Evolutionary conservation across 1,139 yeast species (phyloP).

Genomic region (Saccharomyces hybrid): DNA sequence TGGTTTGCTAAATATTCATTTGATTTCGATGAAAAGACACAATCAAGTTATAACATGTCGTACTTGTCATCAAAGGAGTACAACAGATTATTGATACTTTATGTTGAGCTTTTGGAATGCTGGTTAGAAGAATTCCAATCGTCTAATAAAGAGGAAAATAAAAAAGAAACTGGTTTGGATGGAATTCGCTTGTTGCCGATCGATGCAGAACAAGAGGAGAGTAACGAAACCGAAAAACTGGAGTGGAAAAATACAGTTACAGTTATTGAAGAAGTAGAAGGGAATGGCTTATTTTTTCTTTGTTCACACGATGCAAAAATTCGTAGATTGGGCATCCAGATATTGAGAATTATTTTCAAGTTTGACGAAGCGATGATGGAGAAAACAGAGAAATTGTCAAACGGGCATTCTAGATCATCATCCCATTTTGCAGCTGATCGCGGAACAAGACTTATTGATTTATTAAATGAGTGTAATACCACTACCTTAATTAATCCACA

Average conservation of each 20-base stretch:
- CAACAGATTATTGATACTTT: conserved; percentile 54
- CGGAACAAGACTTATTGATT: conserved; percentile 72
- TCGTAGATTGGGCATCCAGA: conserved; percentile 68
- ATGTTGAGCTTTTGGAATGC: conserved; percentile 67
- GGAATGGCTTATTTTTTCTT: conserved; percentile 85
- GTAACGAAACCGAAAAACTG: conserved; percentile 3
- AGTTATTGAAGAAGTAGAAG: conserved; percentile 88
- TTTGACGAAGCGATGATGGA: conserved; percentile 77
- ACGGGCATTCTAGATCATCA: conserved; percentile 48
- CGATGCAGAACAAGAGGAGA: conserved; percentile 30
- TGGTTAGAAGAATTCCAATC: conserved; percentile 65
- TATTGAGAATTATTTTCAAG: conserved; percentile 67
- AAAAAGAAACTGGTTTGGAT: conserved; percentile 30
- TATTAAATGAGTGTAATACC: conserved; percentile 67
- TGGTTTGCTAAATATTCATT: conserved; percentile 76
- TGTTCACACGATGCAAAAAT: conserved; percentile 80
- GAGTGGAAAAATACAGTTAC: conserved; percentile 42
- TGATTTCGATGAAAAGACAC: conserved; percentile 61
- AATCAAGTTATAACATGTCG: conserved; percentile 43
- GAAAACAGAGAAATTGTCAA: conserved; percentile 32
- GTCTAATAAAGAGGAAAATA: conserved; percentile 23
- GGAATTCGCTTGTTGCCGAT: conserved; percentile 20
- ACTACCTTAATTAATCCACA: conserved; percentile 56
- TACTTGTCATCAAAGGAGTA: conserved; percentile 52
- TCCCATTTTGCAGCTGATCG: conserved; percentile 66